Evolutionary conservation across 2,329 filamentous ascomycete species (phyloP).

Genomic region (Leptodontidium sp.): DNA sequence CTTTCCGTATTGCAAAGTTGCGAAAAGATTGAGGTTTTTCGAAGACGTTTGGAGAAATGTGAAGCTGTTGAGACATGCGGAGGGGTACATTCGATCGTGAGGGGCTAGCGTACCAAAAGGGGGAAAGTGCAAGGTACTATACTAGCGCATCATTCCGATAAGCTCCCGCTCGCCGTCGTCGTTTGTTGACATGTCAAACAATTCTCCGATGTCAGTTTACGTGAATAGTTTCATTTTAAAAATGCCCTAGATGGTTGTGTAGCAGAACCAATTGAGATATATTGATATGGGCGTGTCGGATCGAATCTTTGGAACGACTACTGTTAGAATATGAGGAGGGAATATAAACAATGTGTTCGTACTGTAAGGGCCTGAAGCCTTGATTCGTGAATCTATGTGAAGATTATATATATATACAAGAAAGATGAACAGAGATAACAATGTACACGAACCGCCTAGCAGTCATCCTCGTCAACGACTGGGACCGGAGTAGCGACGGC

Average conservation of each 20-base stretch:
- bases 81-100: neutral
- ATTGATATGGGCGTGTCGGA: no score
- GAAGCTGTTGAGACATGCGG: neutral
- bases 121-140: neutral
- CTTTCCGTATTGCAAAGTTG: neutral
- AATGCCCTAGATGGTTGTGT: no score
- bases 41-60: neutral
- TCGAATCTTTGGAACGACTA: no score
- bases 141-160: neutral
- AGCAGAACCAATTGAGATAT: no score
- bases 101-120: constrained; percentile 3
- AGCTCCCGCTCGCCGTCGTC: neutral
- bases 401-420: constrained; percentile 7
- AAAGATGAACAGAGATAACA: neutral
- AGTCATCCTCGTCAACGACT: neutral
- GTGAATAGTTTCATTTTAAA: neutral
- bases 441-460: neutral
- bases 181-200: neutral
- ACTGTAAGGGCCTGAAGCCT: neutral
- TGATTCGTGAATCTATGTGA: constrained; percentile 8
- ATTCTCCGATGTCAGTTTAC: neutral
- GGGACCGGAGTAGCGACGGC: neutral
- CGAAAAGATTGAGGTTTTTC: neutral
- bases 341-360: no score
- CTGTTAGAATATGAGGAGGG: no score